phyloP scores from a whole-genome alignment of 2,329 filamentous ascomycete species.

The Stagonosporopsis tanaceti region DNA sequence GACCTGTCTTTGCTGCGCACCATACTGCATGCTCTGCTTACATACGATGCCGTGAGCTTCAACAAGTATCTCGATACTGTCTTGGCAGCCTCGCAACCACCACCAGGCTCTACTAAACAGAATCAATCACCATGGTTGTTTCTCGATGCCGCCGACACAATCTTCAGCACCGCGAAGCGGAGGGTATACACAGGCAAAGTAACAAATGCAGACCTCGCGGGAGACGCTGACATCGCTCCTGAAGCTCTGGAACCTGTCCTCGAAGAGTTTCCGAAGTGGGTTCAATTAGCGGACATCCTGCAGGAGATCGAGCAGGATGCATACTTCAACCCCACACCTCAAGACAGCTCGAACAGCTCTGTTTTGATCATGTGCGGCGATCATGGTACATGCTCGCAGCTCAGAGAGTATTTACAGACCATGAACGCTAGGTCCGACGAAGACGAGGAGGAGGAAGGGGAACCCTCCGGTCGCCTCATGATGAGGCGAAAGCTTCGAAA shows the following conservation, averaged over 20 bases:
- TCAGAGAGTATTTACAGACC: conserved; percentile 88
- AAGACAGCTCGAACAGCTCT: conserved; percentile 87
- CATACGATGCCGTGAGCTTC: conserved; percentile 89
- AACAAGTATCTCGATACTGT: conserved; percentile 94
- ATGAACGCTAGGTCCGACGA: conserved; percentile 76
- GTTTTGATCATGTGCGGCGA: conserved; percentile 97
- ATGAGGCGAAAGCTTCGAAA: conserved; percentile 86
- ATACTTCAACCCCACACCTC: conserved; percentile 79
- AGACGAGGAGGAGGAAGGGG: conserved; percentile 62
- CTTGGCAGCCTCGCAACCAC: conserved; percentile 86
- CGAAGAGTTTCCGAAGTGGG: conserved; percentile 96
- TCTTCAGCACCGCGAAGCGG: conserved; percentile 88
- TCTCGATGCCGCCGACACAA: conserved; percentile 90
- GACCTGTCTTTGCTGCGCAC: conserved; percentile 84
- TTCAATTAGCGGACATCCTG: conserved; percentile 83
- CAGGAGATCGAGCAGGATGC: conserved; percentile 92
- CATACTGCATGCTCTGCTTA: conserved; percentile 81
- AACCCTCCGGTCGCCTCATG: conserved; percentile 81
- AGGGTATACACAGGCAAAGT: conserved; percentile 83
- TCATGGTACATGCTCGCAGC: conserved; percentile 81
- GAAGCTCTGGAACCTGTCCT: conserved; percentile 79
- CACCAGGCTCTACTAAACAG: conserved; percentile 84
- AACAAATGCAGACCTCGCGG: conserved; percentile 62
- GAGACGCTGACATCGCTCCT: conserved; percentile 57
- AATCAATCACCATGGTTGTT: conserved; percentile 96